Evolutionary conservation across 805 yeast genomes (phyloP), one percentile per base, ranked within the genome.

Genomic region (Teunomyces aglyptinius): DNA sequence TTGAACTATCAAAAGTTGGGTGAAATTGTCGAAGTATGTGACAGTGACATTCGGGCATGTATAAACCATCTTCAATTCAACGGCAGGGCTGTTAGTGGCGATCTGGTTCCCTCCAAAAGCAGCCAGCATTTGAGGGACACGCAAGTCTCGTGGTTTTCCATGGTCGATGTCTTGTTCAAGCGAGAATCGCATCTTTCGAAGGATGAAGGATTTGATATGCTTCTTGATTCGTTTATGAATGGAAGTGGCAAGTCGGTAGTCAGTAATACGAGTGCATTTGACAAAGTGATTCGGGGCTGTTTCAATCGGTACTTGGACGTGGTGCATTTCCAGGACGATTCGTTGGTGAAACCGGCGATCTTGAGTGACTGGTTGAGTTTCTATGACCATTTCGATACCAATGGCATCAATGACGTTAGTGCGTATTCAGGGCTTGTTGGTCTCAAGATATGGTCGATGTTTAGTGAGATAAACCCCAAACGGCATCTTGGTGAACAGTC

Each of bases 41-140:
- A 87, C 51, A 88, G 88, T 34, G 99, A 92, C 66, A 74, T 94
- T 15, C 71, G 99, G 54, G 87, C 89, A 22, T 86, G 96, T 63
- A 72, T 92, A 33, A 92, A 92, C 58, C 79, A 83, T 55, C 61
- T 92, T 32, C 98, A 92, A 55, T 91, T 92, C 58, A 66, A 69
- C 16, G 54, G 59, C 19, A 48, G 63, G 18, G 31, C 12, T 8
- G 38, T 27, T n/a, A 31, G 31, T 15, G 27, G 13, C 12, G 32
- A 11, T 22, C 39, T 12, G 39, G 22, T 15, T 6, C 28, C 24
- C 19, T 18, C n/a, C 2, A 13, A 5, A 2, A 15, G n/a, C 38
- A 33, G 6, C 12, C n/a, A 38, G n/a, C 33, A 13, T 47, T 60
- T 4, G 63, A 70, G 86, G 61, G 96, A 89, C 63, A 55, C 71